phyloP scores from a whole-genome alignment of 257 asterid genomes.

The Lantana camara region DNA sequence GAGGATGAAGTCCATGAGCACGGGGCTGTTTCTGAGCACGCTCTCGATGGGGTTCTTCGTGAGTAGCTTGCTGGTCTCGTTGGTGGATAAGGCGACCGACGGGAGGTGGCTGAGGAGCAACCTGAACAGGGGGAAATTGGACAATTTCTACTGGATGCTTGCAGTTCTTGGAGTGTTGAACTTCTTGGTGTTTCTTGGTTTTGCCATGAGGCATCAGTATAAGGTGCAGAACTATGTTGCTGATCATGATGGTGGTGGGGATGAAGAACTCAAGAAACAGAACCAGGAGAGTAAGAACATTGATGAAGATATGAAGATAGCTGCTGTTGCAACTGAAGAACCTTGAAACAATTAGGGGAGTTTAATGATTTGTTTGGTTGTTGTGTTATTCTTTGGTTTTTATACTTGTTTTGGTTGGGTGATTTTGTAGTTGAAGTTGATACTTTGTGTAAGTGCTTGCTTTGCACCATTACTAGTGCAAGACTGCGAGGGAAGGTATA shows the following conservation, averaged over 20 bases:
- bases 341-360: constrained; percentile 15
- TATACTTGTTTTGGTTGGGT: too few species aligned
- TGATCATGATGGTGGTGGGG: constrained; percentile 28
- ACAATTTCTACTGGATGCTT: constrained; percentile 77
- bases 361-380: neutral
- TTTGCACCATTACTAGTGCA: too few species aligned
- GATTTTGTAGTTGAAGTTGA: neutral
- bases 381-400: neutral
- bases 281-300: constrained; percentile 26
- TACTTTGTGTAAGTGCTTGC: neutral
- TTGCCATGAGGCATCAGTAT: constrained; percentile 71
- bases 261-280: constrained; percentile 36
- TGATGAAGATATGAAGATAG: constrained; percentile 31
- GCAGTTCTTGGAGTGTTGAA: constrained; percentile 70
- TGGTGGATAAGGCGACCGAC: constrained; percentile 50
- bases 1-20: constrained; percentile 92
- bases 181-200: constrained; percentile 46
- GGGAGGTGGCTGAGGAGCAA: constrained; percentile 69
- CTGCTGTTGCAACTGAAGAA: constrained; percentile 33
- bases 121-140: constrained; percentile 58
- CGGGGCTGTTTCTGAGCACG: constrained; percentile 77
- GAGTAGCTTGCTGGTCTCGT: constrained; percentile 69
- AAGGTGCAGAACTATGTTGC: constrained; percentile 52
- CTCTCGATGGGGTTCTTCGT: constrained; percentile 81
- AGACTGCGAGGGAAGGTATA: neutral